Base-by-base conservation (phyloP, 2,329 filamentous ascomycete genomes). In the Lachnellula subtilissima region DNA sequence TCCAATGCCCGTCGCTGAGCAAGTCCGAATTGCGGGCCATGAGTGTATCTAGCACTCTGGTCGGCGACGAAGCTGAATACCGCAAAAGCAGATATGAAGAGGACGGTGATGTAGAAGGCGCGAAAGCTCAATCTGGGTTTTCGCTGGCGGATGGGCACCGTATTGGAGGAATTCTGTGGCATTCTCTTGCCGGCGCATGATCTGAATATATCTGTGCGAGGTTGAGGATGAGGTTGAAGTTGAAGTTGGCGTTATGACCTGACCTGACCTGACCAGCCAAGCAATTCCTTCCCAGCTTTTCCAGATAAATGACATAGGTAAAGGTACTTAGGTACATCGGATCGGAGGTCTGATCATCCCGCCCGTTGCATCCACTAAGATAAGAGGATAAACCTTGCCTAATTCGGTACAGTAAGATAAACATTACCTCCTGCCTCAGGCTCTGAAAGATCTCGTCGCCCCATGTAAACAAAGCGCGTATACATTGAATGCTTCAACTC, bases 21-120 rank as follows among this genome's bases (percentile, higher is more conserved):
- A 45, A 55, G 28, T 36, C 66, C 66, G 63, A 65, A 67, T 49
- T 67, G 55, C 25, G 50, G 42, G 17, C 67, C 67, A 58, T 68
- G 59, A 17, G 48, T 62, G 48, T 65, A 67, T 61, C 58, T 65
- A 9, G 65, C 66, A 56, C 50, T 57, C 55, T 68, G 65, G 55
- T 70, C 65, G 42, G 65, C 61, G 22, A 70, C 51, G 14, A 70
- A 50, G 54, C 66, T 67, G 42, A 69, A 36, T 25, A 69, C 52
- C 14, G 67, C 62, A 42, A 70, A 61, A 12, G 59, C 51, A 47
- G 63, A 68, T 53, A 71, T 60, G 12, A 64, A 57, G 12, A 69
- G 57, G 39, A 69, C 56, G 12, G 69, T 69, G 35, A 69, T 53
- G 54, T 70, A 69, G 53, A 71, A 70, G 50, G 68, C 63, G 40